A percentile compares a stretch with the other conserved stretches of the same genome.
Conservation (phyloP, 257 asterid genomes). For the Solanum clarkiae region DNA sequence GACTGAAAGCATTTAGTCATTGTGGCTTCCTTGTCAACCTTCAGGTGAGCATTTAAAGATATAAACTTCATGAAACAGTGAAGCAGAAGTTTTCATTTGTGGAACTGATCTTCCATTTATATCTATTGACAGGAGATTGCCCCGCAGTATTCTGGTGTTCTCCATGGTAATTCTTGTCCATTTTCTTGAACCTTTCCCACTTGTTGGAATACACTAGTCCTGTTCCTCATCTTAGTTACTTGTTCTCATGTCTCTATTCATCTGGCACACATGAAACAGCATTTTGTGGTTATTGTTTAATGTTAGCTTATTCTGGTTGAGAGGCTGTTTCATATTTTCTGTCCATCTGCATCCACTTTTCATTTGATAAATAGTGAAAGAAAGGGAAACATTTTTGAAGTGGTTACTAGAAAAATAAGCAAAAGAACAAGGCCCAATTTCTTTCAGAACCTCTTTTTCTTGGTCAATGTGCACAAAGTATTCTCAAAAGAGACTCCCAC, state of each 20-base stretch:
- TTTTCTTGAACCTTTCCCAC: background rate
- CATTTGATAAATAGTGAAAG: background rate
- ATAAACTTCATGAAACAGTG: conserved; percentile 4
- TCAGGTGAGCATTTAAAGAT: conserved; percentile 45
- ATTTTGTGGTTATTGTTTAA: background rate
- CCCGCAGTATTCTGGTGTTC: conserved; percentile 88
- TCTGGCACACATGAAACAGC: background rate
- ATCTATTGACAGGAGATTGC: conserved; percentile 67
- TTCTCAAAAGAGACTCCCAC: background rate
- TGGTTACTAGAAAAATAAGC: background rate
- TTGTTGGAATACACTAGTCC: background rate
- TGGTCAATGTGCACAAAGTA: background rate
- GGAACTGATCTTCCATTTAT: conserved; percentile 8
- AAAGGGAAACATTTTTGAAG: background rate
- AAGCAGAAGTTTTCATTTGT: background rate
- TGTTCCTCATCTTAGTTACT: background rate
- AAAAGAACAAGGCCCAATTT: background rate
- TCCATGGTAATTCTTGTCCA: conserved; percentile 53
- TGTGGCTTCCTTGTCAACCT: conserved; percentile 95
- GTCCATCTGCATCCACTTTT: background rate
- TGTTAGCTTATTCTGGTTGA: background rate
- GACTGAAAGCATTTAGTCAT: conserved; percentile 90
- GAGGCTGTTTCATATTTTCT: background rate
- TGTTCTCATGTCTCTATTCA: background rate
- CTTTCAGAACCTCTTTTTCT: background rate